Base-by-base conservation (phyloP, 1,284 basidiomycete genomes). In the Vanrija pseudolonga region DNA sequence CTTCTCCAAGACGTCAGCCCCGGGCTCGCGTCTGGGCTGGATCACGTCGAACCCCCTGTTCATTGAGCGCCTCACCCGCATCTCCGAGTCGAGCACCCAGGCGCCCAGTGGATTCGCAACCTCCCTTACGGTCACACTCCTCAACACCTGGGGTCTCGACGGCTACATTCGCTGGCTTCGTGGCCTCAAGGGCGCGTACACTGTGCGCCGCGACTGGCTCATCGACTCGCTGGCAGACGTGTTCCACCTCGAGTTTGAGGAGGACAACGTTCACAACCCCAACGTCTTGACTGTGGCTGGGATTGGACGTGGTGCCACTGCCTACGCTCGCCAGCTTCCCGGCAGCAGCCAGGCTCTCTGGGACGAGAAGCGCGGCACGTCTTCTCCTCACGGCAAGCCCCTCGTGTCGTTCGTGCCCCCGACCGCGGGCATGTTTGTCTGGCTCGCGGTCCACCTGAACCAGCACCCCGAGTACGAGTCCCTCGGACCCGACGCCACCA, bases 1-100 rank as follows among this genome's bases (percentile, higher is more conserved):
- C 0, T 90, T 90, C 71, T 88, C 86, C 28, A 90, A 90, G 82
- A 88, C 84, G 2, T 82, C 90, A 50, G 86, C 85, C 1, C 89
- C 88, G 3, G 89, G 89, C 1, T 83, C 82, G 50, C 83, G 89
- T 6, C 74, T 90, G 12, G 89, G 89, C 1, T 91, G 85, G 85
- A 86, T 87, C 67, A 90, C 88, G 0, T 59, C 73, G 14, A 72
- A 71, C 22, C 73, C 76, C 0, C 51, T 73, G 12, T 77, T 78
- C 66, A 84, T 85, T 11, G 89, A 91, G 66, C 80, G 86, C 23
- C 71, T 91, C n/a, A 84, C 87, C 60, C 80, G 88, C 45, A 82
- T 84, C n/a, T 80, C 82, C 36, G 89, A 93, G 77, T 83, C 82
- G 0, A 80, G 81, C 15, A 84, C 87, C 0, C 87, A 89, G 67